Base-by-base conservation (phyloP, 2,329 filamentous ascomycete species). In the Nemania serpens region DNA sequence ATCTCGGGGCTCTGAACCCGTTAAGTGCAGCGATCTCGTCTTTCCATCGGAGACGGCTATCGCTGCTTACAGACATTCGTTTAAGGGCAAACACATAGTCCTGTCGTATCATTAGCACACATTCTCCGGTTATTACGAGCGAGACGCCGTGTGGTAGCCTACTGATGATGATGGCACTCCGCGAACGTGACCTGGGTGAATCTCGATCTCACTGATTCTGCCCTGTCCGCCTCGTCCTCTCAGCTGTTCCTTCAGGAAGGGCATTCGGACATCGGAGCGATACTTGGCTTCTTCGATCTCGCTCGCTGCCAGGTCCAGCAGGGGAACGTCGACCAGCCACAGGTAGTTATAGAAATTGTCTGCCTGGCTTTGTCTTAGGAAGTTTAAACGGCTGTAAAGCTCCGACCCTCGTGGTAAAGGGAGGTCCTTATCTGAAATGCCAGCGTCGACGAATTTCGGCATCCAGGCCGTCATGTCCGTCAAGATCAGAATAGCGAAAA, bases 401-500 rank as follows among this genome's bases (percentile, higher is more conserved):
- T 29, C 25, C 22, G 45, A 5, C 6, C 6, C 12, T 2, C 12
- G 45, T 15, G 25, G 12, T 17, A 47, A 22, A n/a, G 45, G 25
- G 12, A 47, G 22, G 25, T 34, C 45, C 22, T 29, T 18, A 22
- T 47, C 45, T 17, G 45, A n/a, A 22, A 47, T 29, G 13, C 45
- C 45, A 34, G 7, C 25, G 25, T n/a, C 22, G 6, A 47, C 33
- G 13, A 47, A 47, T 33, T 34, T 17, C 13, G 3, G 45, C 13
- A 47, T 17, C 6, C 5, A 47, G 7, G 5, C n/a, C 22, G 25
- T 34, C 45, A 47, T 33, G 13, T 17, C 45, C 2, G 22, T 34
- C 10, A 46, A 20, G 10, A 45, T 36, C 6, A 46, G 51, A 13
- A 51, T 51, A 41, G 49, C 49, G n/a, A 51, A 51, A 42, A 42